Conservation (phyloP, 371 early-diverging fungal genomes). For the Funneliformis caledonium region DNA sequence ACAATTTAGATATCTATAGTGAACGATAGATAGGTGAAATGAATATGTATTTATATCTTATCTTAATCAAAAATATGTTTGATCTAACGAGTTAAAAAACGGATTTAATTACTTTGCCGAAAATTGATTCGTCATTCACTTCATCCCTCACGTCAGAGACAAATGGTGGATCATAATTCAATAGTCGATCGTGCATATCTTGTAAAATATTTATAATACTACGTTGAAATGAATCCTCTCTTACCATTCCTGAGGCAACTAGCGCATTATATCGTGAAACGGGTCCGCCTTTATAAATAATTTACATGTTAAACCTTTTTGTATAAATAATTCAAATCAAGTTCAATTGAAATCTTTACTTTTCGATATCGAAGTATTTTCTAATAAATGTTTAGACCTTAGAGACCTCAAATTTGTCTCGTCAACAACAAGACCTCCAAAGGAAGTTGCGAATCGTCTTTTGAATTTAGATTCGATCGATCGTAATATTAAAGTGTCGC, state of each 20-base stretch:
- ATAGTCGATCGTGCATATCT: conserved; percentile 40
- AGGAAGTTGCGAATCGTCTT: background rate
- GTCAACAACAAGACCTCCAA: background rate
- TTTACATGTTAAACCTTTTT: background rate
- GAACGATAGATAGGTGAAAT: background rate
- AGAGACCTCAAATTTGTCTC: background rate
- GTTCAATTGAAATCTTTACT: background rate
- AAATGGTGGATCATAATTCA: conserved; percentile 38
- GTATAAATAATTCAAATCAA: background rate
- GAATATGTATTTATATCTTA: background rate
- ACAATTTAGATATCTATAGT: conserved; percentile 39
- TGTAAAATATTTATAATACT: conserved; percentile 41
- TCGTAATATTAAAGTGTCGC: background rate
- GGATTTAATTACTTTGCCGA: conserved; percentile 28
- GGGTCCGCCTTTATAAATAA: conserved; percentile 37
- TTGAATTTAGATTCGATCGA: background rate
- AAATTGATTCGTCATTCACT: conserved; percentile 9
- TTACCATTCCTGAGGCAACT: conserved; percentile 42
- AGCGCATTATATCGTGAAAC: conserved; percentile 41
- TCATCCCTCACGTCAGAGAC: conserved; percentile 6
- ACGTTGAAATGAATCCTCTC: conserved; percentile 42
- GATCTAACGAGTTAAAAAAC: background rate
- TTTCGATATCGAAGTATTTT: background rate
- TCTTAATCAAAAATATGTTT: too few species aligned
- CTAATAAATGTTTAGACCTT: background rate